Base-by-base conservation (phyloP, 2,329 filamentous ascomycete genomes). In the Botrytis deweyae region DNA sequence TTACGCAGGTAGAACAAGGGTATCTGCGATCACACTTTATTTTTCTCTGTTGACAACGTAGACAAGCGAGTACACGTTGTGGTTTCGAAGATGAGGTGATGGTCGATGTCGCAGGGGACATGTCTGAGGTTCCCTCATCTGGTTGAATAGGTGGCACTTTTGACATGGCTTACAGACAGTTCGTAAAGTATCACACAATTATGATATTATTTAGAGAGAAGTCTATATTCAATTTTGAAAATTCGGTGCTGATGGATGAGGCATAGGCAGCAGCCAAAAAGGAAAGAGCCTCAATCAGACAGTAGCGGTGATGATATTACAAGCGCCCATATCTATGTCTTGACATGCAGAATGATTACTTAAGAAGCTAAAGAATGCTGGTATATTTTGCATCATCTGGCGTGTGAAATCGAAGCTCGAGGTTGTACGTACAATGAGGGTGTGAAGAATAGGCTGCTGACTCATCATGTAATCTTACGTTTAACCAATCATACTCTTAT, bases 11-110 rank as follows among this genome's bases (percentile, higher is more conserved):
- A 78, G 87, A 85, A 80, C 92, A 94, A 25, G 92, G 92, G 81
- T 90, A 90, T 77, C 87, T 88, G 82, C 91, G 91, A 81, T 93
- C 90, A 82, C 92, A 94, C 74, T 90, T 90, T 61, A 94, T 87
- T 81, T 94, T 94, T 75, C 91, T 89, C 80, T 92, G 91, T 80
- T 94, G 92, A 80, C 93, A 95, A 33, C 90, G 85, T 22, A 93
- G 86, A 79, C 93, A 95, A 0, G 88, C 84, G 46, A 87, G 83
- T 20, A 78, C 75, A 44, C 78, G 75, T 55, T 76, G 75, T 72
- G 75, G 73, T 66, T 76, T 79, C 9, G 62, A 36, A 49, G 66
- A 22, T 55, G 46, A 40, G 49, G 49, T 42, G 65, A 20, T n/a
- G 49, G 36, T 58, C 22, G 49, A 49, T 9, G 36, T 33, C 6